A percentile compares a stretch with the other conserved stretches of the same genome.
phyloP scores from a whole-genome alignment of 768 basidiomycete species.

The Pilatotrama ljubarskyi region DNA sequence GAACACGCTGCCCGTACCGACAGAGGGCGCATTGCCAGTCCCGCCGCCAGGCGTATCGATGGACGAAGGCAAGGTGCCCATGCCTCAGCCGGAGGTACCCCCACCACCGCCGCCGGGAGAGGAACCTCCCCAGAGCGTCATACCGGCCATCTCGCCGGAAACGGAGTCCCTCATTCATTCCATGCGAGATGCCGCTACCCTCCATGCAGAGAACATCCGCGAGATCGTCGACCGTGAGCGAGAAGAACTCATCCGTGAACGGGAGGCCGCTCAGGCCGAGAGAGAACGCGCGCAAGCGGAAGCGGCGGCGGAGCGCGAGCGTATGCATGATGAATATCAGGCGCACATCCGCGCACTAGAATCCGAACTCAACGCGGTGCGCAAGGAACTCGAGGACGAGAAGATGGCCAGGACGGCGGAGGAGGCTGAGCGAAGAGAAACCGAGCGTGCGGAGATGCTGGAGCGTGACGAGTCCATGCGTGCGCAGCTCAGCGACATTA shows the following conservation, averaged over 20 bases:
- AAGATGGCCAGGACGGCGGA: constrained; percentile 55
- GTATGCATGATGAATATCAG: constrained; percentile 28
- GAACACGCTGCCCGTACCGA: constrained; percentile 17
- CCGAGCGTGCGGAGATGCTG: constrained; percentile 52
- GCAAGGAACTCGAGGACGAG: constrained; percentile 61
- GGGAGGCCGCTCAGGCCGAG: constrained; percentile 55
- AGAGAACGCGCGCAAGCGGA: constrained; percentile 51
- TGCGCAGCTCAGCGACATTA: constrained; percentile 67
- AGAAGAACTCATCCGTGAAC: constrained; percentile 56
- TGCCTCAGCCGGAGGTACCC: constrained; percentile 1
- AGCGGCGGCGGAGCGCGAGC: constrained; percentile 49
- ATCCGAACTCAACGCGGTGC: constrained; percentile 23
- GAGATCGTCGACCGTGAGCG: constrained; percentile 60
- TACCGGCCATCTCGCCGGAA: constrained; percentile 23
- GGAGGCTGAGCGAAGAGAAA: constrained; percentile 62
- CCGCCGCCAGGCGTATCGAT: constrained; percentile 16
- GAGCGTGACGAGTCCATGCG: constrained; percentile 64
- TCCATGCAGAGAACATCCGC: constrained; percentile 57
- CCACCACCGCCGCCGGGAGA: neutral
- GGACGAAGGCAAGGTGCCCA: neutral
- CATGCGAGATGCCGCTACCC: constrained; percentile 52
- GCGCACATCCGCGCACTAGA: constrained; percentile 28
- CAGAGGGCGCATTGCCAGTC: constrained; percentile 19
- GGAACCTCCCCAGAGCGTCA: neutral
- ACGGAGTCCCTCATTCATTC: constrained; percentile 38